Conservation (phyloP, 83 land plant species). For the Diphasiastrum complanatum region DNA sequence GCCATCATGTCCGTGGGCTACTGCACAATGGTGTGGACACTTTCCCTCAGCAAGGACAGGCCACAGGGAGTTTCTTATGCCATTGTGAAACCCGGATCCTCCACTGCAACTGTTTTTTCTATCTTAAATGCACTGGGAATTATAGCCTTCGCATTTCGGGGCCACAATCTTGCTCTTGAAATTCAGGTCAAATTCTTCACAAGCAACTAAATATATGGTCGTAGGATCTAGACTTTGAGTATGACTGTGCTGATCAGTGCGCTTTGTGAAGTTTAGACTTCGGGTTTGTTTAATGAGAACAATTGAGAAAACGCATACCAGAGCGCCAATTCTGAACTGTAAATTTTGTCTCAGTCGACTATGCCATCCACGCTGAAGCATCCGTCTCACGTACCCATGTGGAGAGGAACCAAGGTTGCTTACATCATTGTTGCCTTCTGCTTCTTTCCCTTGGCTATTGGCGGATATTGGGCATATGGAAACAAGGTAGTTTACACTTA, state of each 20-base stretch:
- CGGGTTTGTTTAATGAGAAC: too few relatives aligned
- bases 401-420: constrained; percentile 92
- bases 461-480: constrained; percentile 89
- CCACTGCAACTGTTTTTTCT: constrained; percentile 44
- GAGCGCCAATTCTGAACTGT: not conserved
- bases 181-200: constrained; percentile 55
- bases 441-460: constrained; percentile 79
- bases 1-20: constrained; percentile 55
- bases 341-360: constrained; percentile 53
- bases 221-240: not conserved
- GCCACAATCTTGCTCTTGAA: constrained; percentile 84
- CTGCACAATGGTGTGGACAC: constrained; percentile 57
- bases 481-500: too few relatives aligned
- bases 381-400: constrained; percentile 87
- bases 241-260: not conserved
- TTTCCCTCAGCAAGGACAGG: constrained; percentile 60
- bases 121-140: constrained; percentile 80
- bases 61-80: constrained; percentile 63
- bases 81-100: constrained; percentile 27
- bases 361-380: constrained; percentile 91
- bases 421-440: constrained; percentile 70
- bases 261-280: not conserved
- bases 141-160: constrained; percentile 81
- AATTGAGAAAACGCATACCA: too few relatives aligned
- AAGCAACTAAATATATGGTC: not conserved